phyloP scores from a whole-genome alignment of 1,284 basidiomycete genomes.

The Ceratobasidium sp. region DNA sequence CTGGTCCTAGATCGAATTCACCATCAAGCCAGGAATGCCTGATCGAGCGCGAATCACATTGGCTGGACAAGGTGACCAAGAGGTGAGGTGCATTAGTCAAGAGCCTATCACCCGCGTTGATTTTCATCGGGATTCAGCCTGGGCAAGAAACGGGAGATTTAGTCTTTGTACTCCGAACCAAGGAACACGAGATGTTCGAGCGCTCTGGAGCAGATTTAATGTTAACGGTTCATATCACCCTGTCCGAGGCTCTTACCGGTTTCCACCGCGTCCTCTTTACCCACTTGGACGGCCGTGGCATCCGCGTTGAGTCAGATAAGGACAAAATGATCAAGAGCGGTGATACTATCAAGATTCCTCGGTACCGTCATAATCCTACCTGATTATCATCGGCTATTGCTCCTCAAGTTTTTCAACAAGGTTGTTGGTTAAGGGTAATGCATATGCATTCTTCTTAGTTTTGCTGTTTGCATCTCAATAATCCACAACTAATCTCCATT shows the following conservation, averaged over 20 bases:
- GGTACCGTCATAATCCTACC: slow-evolving; percentile 85
- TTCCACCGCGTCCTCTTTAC: slow-evolving; percentile 86
- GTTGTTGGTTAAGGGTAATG: no score
- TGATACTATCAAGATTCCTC: slow-evolving; percentile 56
- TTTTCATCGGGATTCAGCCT: slow-evolving; percentile 64
- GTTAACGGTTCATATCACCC: slow-evolving; percentile 76
- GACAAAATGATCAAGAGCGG: slow-evolving; percentile 9
- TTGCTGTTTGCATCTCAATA: no score
- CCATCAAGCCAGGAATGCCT: slow-evolving; percentile 87
- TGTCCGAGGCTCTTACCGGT: slow-evolving; percentile 92
- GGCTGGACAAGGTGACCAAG: slow-evolving; percentile 88
- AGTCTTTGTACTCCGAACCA: slow-evolving; percentile 78
- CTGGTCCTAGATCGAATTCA: slow-evolving; percentile 60
- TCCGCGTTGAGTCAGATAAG: slow-evolving; percentile 60
- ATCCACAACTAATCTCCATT: no score
- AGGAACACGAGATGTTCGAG: slow-evolving; percentile 78
- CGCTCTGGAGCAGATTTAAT: slow-evolving; percentile 79
- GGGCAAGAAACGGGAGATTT: slow-evolving; percentile 85
- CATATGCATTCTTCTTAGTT: no score
- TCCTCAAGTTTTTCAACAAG: no score
- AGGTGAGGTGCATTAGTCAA: slow-evolving; percentile 56
- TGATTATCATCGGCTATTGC: no score
- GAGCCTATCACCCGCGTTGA: slow-evolving; percentile 1
- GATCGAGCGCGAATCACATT: slow-evolving; percentile 87
- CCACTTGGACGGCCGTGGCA: slow-evolving; percentile 88